Evolutionary conservation across 257 asterid genomes (phyloP), one percentile per base, ranked within the genome.

Genomic region (Rehmannia glutinosa): DNA sequence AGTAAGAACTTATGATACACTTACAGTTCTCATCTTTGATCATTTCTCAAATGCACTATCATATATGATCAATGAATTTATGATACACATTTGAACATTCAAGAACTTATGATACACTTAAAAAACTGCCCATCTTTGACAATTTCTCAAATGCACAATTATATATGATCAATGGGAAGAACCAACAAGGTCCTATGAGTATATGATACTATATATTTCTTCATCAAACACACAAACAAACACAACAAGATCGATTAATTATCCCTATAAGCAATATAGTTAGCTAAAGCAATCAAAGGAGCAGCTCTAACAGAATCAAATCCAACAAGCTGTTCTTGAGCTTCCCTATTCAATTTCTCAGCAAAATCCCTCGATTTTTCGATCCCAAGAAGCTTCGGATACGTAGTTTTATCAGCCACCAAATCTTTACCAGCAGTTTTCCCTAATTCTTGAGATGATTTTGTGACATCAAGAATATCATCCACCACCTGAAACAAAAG

Each of bases 351-450:
- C 80, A 78, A 39, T 17, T 59, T 27, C 38, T 50, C 78, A 0
- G 83, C 83, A 15, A 81, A 69, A 35, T 78, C 80, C 17, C 75
- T 66, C 1, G 86, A 81, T 53, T 78, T 72, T 19, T 75, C 78
- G 1, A 81, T 41, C 0, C 86, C 86, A 10, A 81, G 12, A 0
- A 78, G 77, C 78, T 81, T 81, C 2, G 86, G 86, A 32, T 81
- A 78, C 0, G 86, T 81, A 1, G 81, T 73, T 32, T 81, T 81
- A 49, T 81, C 83, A 2, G 86, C 77, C 19, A 83, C 82, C 12
- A 78, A 75, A 8, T 50, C 56, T 23, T 50, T 50, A 6, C 56
- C 56, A 0, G 56, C 56, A 0, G 56, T 50, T 6, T 50, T 50
- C 15, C 56, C 56, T 2, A 50, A 3, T 4, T 50, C 56, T 4